Evolutionary conservation across 768 basidiomycete species (phyloP).

Genomic region (Megacollybia marginata): DNA sequence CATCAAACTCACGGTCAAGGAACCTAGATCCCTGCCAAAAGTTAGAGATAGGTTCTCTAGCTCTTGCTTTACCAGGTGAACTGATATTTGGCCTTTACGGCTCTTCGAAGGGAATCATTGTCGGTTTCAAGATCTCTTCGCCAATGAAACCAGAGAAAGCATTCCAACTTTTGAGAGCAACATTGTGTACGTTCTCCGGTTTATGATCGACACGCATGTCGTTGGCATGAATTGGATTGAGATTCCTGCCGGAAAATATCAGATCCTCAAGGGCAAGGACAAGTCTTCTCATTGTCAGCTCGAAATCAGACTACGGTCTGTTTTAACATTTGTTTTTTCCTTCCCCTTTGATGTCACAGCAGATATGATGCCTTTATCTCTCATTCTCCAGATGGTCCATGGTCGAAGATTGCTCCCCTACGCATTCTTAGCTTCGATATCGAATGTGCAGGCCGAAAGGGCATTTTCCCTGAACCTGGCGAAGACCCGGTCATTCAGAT

Average conservation of each 20-base stretch:
- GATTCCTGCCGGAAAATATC: constrained; percentile 77
- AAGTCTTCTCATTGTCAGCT: constrained; percentile 80
- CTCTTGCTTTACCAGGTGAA: not conserved
- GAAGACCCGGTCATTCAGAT: constrained; percentile 96
- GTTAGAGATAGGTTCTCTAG: constrained; percentile 64
- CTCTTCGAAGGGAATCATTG: constrained; percentile 73
- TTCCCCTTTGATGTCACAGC: not conserved
- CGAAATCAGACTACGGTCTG: constrained; percentile 73
- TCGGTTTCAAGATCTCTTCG: constrained; percentile 53
- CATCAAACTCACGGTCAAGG: constrained; percentile 72
- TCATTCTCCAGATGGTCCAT: constrained; percentile 84
- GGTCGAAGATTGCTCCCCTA: constrained; percentile 89
- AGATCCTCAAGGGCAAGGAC: constrained; percentile 27
- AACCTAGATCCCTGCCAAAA: constrained; percentile 76
- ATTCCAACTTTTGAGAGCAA: constrained; percentile 89
- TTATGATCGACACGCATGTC: constrained; percentile 98
- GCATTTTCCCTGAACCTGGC: constrained; percentile 90
- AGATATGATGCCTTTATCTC: constrained; percentile 87
- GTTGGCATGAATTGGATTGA: constrained; percentile 99
- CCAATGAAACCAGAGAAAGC: constrained; percentile 27
- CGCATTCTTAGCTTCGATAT: constrained; percentile 98
- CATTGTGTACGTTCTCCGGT: constrained; percentile 82
- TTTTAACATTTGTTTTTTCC: constrained; percentile 1
- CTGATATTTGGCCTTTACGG: constrained; percentile 29
- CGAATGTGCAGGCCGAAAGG: constrained; percentile 96